A percentile compares a stretch with the other conserved stretches of the same genome.
phyloP scores from a whole-genome alignment of 805 yeast genomes.

The Metschnikowia noctiluminum region DNA sequence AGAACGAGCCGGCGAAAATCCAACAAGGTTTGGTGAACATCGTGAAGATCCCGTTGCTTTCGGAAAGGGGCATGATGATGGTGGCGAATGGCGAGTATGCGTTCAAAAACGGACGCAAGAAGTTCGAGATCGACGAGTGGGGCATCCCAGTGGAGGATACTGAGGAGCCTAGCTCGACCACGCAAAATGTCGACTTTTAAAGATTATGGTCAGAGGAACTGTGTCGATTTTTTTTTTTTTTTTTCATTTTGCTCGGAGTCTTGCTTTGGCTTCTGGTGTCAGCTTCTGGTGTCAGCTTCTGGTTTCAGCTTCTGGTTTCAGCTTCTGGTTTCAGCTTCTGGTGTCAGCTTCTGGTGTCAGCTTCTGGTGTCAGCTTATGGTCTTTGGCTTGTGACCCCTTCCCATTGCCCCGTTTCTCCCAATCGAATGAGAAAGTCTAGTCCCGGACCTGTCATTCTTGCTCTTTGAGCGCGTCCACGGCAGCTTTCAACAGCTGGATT shows the following conservation, averaged over 20 bases:
- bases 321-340: too few species aligned
- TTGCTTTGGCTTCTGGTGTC: too few species aligned
- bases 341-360: too few species aligned
- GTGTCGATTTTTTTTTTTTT: too few species aligned
- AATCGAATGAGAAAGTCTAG: too few species aligned
- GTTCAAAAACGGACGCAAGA: conserved; percentile 77
- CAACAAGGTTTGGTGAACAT: conserved; percentile 87
- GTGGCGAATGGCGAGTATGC: conserved; percentile 73
- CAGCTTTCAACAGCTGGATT: conserved; percentile 3
- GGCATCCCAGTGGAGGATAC: conserved; percentile 94
- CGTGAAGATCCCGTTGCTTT: conserved; percentile 63
- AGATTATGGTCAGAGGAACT: neutral
- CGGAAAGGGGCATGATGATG: conserved; percentile 79
- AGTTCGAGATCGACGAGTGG: conserved; percentile 89
- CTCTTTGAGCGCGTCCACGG: conserved; percentile 9
- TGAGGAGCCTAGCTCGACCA: conserved; percentile 37
- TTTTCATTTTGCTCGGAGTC: neutral
- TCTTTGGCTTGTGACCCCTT: too few species aligned
- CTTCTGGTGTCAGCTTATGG: too few species aligned
- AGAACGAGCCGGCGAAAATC: conserved; percentile 67
- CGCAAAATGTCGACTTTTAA: conserved; percentile 35
- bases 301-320: too few species aligned
- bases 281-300: too few species aligned
- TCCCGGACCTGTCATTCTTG: too few species aligned
- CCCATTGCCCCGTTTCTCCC: too few species aligned